Conservation (phyloP, 2,329 filamentous ascomycete species). For the Colletotrichum sp. region DNA sequence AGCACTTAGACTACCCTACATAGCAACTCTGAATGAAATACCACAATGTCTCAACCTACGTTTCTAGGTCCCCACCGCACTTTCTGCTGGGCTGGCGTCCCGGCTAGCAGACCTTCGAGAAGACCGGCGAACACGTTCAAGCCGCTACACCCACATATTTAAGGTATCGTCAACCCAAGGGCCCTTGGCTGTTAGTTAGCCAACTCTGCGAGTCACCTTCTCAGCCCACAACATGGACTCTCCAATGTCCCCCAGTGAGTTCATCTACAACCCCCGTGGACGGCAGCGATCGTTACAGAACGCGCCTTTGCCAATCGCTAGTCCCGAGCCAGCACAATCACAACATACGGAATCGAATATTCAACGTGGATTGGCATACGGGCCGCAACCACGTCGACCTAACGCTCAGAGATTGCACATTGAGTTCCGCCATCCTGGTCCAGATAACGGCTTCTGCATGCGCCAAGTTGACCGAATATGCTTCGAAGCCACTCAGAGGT, state of each 20-base stretch:
- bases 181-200: background rate
- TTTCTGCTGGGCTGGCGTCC: background rate
- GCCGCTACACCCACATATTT: background rate
- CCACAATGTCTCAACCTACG: background rate
- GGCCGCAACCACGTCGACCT: background rate
- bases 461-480: constrained; percentile 26
- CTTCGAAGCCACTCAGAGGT: constrained; percentile 25
- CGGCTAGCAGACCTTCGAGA: background rate
- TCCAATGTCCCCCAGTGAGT: background rate
- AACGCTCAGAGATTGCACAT: background rate
- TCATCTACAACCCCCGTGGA: constrained; percentile 6
- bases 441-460: background rate
- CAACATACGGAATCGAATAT: too few relatives aligned
- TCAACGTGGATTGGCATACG: background rate
- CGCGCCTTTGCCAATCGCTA: background rate
- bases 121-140: background rate
- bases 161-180: background rate
- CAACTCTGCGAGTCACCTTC: background rate
- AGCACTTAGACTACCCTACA: constrained; percentile 52
- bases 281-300: background rate
- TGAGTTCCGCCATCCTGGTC: background rate
- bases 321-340: too few relatives aligned
- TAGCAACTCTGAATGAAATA: constrained; percentile 11
- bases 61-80: background rate
- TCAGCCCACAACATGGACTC: background rate